Evolutionary conservation across 2,329 filamentous ascomycete species (phyloP).

Genomic region (Dendryphion nanum): DNA sequence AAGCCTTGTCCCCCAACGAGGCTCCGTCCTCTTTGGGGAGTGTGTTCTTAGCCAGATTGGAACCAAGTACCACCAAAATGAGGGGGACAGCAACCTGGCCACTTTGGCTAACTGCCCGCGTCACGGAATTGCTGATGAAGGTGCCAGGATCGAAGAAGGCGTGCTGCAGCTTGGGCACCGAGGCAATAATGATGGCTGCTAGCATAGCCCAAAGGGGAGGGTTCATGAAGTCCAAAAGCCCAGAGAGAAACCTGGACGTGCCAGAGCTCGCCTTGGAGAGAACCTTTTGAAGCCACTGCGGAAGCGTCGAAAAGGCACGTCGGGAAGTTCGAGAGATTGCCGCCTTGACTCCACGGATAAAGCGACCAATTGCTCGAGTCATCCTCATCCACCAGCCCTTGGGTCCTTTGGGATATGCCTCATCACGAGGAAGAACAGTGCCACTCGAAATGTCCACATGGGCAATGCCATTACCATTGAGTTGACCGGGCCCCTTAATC

Average conservation of each 20-base stretch:
- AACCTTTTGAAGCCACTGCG: slow-evolving; percentile 51
- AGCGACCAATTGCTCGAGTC: slow-evolving; percentile 6
- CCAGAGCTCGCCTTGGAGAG: slow-evolving; percentile 45
- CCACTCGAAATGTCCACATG: slow-evolving; percentile 40
- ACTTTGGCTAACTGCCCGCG: slow-evolving; percentile 78
- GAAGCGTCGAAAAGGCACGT: slow-evolving; percentile 51
- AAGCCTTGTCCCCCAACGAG: slow-evolving; percentile 67
- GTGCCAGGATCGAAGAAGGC: slow-evolving; percentile 87
- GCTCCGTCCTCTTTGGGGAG: slow-evolving; percentile 64
- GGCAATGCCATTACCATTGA: slow-evolving; percentile 34
- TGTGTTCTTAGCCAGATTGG: slow-evolving; percentile 90
- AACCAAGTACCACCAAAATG: slow-evolving; percentile 91
- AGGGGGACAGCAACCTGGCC: slow-evolving; percentile 91
- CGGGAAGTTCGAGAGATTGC: slow-evolving; percentile 28
- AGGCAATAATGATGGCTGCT: slow-evolving; percentile 83
- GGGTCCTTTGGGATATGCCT: slow-evolving; percentile 27
- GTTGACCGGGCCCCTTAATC: slow-evolving; percentile 42
- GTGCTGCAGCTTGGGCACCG: slow-evolving; percentile 75
- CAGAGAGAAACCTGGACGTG: slow-evolving; percentile 56
- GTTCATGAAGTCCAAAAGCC: slow-evolving; percentile 95
- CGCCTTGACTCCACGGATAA: slow-evolving; percentile 18
- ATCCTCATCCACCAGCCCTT: slow-evolving; percentile 35
- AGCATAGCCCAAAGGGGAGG: slow-evolving; percentile 98
- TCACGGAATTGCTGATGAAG: slow-evolving; percentile 90
- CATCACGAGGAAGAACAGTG: slow-evolving; percentile 50